phyloP scores from a whole-genome alignment of 202 grass and related monocot genomes.

The Setaria viridis region DNA sequence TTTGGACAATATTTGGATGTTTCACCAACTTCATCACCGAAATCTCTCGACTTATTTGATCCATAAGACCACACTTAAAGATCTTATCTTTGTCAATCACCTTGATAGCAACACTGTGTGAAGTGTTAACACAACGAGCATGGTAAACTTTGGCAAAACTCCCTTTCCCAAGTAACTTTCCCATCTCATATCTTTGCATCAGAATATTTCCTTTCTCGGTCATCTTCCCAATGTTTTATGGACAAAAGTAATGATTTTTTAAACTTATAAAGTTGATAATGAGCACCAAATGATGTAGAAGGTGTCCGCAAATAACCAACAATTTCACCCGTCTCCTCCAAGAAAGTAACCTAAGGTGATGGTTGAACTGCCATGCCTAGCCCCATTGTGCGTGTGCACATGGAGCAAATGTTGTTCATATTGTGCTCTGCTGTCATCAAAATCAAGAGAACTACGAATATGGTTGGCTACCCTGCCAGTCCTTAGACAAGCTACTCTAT shows the following conservation, averaged over 20 bases:
- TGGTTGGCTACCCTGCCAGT: conserved; percentile 33
- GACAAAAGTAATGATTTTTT: not conserved
- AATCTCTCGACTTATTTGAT: conserved; percentile 89
- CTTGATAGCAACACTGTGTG: conserved; percentile 84
- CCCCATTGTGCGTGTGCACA: conserved; percentile 46
- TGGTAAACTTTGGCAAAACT: conserved; percentile 97
- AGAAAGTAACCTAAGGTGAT: conserved; percentile 56
- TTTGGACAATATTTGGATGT: conserved; percentile 81
- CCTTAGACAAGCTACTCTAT: conserved; percentile 46
- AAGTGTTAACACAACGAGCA: conserved; percentile 63
- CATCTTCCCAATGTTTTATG: conserved; percentile 49
- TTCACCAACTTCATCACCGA: conserved; percentile 86
- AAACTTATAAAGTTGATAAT: conserved; percentile 20
- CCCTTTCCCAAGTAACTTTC: conserved; percentile 81
- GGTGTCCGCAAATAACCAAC: not conserved
- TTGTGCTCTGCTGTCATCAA: conserved; percentile 57
- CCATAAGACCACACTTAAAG: conserved; percentile 70
- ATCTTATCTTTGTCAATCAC: conserved; percentile 94
- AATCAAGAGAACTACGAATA: conserved; percentile 40
- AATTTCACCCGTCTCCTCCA: conserved; percentile 68
- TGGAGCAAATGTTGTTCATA: conserved; percentile 32
- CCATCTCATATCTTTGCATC: conserved; percentile 82
- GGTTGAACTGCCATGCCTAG: conserved; percentile 43
- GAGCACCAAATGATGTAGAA: not conserved
- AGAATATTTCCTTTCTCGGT: conserved; percentile 70